Evolutionary conservation across 495 filamentous ascomycete genomes (phyloP).

Genomic region (Tuber umbilicatum): DNA sequence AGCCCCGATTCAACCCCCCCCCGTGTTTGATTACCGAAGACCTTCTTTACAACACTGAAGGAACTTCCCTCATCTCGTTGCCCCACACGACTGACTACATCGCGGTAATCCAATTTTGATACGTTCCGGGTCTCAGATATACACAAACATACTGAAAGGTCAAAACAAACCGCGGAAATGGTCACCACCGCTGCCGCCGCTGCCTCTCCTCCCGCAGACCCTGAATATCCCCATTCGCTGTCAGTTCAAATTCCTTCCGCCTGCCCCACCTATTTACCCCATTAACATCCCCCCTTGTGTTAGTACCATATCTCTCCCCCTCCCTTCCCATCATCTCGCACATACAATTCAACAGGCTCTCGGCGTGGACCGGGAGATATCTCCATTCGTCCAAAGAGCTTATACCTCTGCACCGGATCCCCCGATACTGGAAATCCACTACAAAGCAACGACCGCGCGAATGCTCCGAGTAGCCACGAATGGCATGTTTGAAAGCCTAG

Average conservation of each 20-base stretch:
- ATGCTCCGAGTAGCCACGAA: slow-evolving; percentile 97
- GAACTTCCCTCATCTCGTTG: slow-evolving; percentile 6
- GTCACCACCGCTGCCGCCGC: background rate
- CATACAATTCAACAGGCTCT: slow-evolving; percentile 67
- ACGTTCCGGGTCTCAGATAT: slow-evolving; percentile 1
- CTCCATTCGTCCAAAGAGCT: slow-evolving; percentile 64
- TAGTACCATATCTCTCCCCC: slow-evolving; percentile 73
- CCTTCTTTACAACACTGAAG: no score
- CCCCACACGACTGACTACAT: slow-evolving; percentile 21
- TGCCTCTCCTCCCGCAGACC: slow-evolving; percentile 38
- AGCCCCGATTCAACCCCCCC: no score
- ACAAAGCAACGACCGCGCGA: slow-evolving; percentile 83
- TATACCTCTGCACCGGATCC: slow-evolving; percentile 42
- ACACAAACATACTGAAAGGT: background rate
- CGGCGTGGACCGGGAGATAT: slow-evolving; percentile 82
- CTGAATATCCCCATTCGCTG: slow-evolving; percentile 67
- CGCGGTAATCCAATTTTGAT: slow-evolving; percentile 4
- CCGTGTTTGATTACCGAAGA: no score
- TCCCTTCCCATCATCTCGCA: slow-evolving; percentile 75
- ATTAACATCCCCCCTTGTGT: slow-evolving; percentile 14
- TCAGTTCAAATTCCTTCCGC: slow-evolving; percentile 43
- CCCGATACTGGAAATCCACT: slow-evolving; percentile 64
- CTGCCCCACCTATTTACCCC: slow-evolving; percentile 10
- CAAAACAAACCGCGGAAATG: background rate
- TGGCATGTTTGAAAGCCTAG: slow-evolving; percentile 90